Evolutionary conservation across 1,139 yeast species (phyloP).

Genomic region (Fermentozyma sake): DNA sequence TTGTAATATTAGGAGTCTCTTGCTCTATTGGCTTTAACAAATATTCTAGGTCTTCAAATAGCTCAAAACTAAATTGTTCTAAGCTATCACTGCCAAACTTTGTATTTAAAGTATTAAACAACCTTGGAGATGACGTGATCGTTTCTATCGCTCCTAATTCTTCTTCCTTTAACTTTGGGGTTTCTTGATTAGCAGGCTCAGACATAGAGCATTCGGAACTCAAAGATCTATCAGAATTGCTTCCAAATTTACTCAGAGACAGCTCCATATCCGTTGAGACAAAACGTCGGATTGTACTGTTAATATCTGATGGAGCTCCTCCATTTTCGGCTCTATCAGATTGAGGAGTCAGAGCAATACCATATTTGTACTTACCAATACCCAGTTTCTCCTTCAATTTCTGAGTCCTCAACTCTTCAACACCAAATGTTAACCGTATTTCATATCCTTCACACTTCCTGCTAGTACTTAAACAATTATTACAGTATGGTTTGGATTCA

Average conservation of each 20-base stretch:
- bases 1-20: background rate
- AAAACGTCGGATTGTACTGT: too few relatives aligned
- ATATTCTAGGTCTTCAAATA: conserved; percentile 15
- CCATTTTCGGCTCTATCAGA: too few relatives aligned
- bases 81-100: conserved; percentile 10
- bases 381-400: conserved; percentile 8
- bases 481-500: conserved; percentile 50
- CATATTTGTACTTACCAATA: conserved; percentile 5
- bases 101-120: conserved; percentile 1
- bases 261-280: too few relatives aligned
- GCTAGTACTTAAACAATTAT: conserved; percentile 44
- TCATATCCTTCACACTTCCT: conserved; percentile 48
- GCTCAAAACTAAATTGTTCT: conserved; percentile 13
- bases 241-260: too few relatives aligned
- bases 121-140: conserved; percentile 1
- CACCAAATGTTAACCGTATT: conserved; percentile 42
- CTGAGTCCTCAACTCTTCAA: conserved; percentile 29
- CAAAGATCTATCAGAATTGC: too few relatives aligned
- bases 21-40: conserved; percentile 8
- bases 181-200: too few relatives aligned
- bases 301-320: too few relatives aligned
- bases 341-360: conserved; percentile 10
- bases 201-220: too few relatives aligned
- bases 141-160: background rate
- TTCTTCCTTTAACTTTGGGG: background rate